Base-by-base conservation (phyloP, 208 protist genomes). In the Balamuthia mandrillaris region DNA sequence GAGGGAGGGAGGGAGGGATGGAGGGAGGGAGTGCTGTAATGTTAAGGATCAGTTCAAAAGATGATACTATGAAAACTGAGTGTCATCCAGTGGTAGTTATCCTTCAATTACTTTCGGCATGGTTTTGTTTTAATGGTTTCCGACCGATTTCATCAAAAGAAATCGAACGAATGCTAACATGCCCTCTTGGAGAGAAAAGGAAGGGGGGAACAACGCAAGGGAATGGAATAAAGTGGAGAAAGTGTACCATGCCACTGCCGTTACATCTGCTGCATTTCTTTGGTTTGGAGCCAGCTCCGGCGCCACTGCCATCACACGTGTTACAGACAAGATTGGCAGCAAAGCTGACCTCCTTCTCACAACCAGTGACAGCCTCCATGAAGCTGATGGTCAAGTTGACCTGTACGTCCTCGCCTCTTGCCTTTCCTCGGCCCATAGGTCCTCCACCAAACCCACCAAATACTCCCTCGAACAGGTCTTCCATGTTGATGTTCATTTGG, bases 341-440 rank as follows among this genome's bases (percentile, higher is more conserved):
- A 39, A 83, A 90, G 27, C 49, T 58, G 24, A 90, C 29, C 14
- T 86, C 84, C n/a, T 87, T 90, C 7, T 79, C 68, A 18, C 33
- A 56, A 9, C 87, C 87, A 44, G 85, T 87, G 2, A 90, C 84
- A 1, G 87, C 87, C 12, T 90, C 87, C 60, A 86, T 78, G 35
- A 90, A 90, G 60, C 79, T 84, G n/a, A 90, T 47, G 18, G 65
- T 61, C 35, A 90, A 21, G 18, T 75, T 58, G 4, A 87, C 52
- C 31, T 89, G 61, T 31, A 86, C 78, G 35, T 89, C 86, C 12
- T 37, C 47, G 5, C 44, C 44, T 29, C 24, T 66, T 16, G 27
- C 33, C 86, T 74, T 61, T 24, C 44, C 2, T 3, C 16, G 72
- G 12, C 44, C 44, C 33, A 33, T 60, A 14, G 35, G 49, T 3